Percentiles rank a stretch among this genome's conserved stretches.
phyloP scores from a whole-genome alignment of 1,139 yeast genomes.

The Sugiyamaella castrensis region DNA sequence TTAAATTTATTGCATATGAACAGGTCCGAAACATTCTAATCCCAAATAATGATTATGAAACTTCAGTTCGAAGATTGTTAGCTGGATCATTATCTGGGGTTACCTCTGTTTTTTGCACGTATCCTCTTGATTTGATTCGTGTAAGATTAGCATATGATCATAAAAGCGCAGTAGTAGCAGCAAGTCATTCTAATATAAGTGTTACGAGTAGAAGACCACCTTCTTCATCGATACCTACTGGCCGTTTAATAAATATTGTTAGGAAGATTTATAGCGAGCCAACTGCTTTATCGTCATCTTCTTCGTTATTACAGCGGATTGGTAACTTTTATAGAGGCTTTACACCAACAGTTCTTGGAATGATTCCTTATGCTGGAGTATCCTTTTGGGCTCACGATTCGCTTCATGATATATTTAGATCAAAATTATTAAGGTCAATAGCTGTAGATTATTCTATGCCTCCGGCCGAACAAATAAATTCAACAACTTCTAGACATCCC shows the following conservation, averaged over 20 bases:
- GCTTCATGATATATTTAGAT: conserved; percentile 79
- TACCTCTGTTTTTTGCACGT: conserved; percentile 81
- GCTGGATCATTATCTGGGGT: conserved; percentile 90
- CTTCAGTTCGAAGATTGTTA: conserved; percentile 71
- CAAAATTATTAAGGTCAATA: conserved; percentile 40
- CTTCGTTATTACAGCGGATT: conserved; percentile 1
- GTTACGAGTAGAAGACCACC: neutral
- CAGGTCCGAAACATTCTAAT: conserved; percentile 79
- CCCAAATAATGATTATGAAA: conserved; percentile 71
- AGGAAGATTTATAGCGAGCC: conserved; percentile 58
- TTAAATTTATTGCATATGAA: conserved; percentile 96
- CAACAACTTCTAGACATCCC: conserved; percentile 43
- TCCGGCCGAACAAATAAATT: conserved; percentile 11
- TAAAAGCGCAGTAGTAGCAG: conserved; percentile 27
- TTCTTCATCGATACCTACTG: conserved; percentile 34
- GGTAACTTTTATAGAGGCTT: conserved; percentile 84
- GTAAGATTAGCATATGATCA: conserved; percentile 92
- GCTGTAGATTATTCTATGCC: conserved; percentile 16
- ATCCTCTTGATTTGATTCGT: conserved; percentile 86
- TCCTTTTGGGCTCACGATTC: conserved; percentile 92
- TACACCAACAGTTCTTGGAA: conserved; percentile 89
- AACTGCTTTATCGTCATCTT: conserved; percentile 8
- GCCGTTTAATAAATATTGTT: conserved; percentile 56
- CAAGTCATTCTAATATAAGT: too few species aligned
- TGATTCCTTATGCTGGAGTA: conserved; percentile 98